phyloP scores from a whole-genome alignment of 1,139 yeast genomes.

The Pneumocystis jirovecii region DNA sequence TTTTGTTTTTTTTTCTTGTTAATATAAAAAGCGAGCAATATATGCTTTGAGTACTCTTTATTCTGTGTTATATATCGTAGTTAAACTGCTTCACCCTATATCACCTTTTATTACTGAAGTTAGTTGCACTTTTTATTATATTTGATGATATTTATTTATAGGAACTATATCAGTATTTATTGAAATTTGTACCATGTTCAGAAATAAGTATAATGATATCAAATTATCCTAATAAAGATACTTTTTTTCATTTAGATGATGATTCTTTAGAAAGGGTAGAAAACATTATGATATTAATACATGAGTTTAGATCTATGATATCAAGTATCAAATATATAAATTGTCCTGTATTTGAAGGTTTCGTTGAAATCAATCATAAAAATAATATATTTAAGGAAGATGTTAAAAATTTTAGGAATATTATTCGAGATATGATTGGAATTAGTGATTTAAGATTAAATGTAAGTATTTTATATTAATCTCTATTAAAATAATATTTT shows the following conservation, averaged over 20 bases:
- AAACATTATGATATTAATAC: not conserved
- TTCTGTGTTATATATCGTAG: not conserved
- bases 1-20: not conserved
- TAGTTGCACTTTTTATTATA: not conserved
- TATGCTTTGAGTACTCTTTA: not conserved
- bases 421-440: not conserved
- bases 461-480: not conserved
- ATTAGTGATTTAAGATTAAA: not conserved
- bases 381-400: not conserved
- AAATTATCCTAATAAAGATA: not conserved
- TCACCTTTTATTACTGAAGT: conserved; percentile 1
- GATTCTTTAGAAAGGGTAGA: not conserved
- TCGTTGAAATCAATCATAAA: not conserved
- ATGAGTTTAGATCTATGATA: not conserved
- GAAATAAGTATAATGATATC: not conserved
- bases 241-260: not conserved
- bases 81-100: conserved; percentile 1
- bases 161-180: not conserved
- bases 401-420: not conserved
- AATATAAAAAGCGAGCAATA: not conserved
- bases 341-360: not conserved
- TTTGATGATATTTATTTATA: not conserved
- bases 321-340: not conserved
- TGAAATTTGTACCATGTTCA: not conserved
- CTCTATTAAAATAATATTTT: not conserved